These are phyloP conservation scores for Talaromyces sp. DNA, from an alignment of 2,329 filamentous ascomycete genomes.

Conservation along the genomic window DNA sequence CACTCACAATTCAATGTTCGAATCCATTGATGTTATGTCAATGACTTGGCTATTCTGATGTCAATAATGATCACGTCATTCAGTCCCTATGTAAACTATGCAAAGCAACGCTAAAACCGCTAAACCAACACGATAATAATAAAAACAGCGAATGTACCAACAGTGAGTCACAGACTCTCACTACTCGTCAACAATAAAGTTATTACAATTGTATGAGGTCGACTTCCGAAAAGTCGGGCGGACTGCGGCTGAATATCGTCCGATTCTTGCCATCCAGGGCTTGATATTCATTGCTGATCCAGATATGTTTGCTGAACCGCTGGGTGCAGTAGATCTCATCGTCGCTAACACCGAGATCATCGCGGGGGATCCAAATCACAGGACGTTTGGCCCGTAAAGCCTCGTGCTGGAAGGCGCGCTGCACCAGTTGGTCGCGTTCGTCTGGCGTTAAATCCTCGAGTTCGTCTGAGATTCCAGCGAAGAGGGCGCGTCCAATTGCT, in stretches of 20 bases:
- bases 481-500: slow-evolving; percentile 71
- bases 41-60: not conserved
- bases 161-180: not conserved
- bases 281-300: slow-evolving; percentile 91
- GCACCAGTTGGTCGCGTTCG: slow-evolving; percentile 78
- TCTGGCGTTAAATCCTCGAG: slow-evolving; percentile 90
- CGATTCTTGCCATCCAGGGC: slow-evolving; percentile 77
- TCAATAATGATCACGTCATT: not conserved
- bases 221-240: slow-evolving; percentile 83
- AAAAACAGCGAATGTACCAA: not conserved
- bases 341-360: slow-evolving; percentile 83
- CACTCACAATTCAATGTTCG: not conserved
- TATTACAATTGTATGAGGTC: slow-evolving; percentile 73
- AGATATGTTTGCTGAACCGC: slow-evolving; percentile 70
- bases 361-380: slow-evolving; percentile 88
- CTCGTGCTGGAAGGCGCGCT: slow-evolving; percentile 84
- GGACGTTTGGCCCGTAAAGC: slow-evolving; percentile 80
- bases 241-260: slow-evolving; percentile 78
- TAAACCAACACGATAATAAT: not conserved
- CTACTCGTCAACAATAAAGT: not conserved
- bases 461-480: slow-evolving; percentile 83
- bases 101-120: not conserved
- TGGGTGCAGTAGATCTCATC: slow-evolving; percentile 81
- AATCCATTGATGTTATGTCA: not conserved
- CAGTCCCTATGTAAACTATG: not conserved